These are phyloP conservation scores for Senecio squalidus DNA, from an alignment of 140 eudicot species.

Conservation along the genomic window DNA sequence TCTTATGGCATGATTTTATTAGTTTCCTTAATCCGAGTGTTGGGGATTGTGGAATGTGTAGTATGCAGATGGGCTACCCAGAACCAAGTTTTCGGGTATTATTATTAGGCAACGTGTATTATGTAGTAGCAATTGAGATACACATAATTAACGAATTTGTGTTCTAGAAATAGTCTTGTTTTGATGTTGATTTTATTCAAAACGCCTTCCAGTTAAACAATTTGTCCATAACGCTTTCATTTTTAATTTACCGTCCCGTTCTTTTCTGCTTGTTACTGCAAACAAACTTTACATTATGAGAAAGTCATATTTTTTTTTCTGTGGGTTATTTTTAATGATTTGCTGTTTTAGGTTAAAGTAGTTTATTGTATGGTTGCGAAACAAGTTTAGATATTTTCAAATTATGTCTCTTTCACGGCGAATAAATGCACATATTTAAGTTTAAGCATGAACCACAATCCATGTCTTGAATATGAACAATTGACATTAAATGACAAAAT, in stretches of 20 bases:
- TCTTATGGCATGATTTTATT: background rate
- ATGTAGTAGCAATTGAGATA: constrained; percentile 7
- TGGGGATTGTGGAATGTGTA: constrained; percentile 21
- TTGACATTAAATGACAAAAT: constrained; percentile 18
- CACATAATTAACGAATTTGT: constrained; percentile 8
- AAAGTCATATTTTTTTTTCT: background rate
- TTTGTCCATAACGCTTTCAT: constrained; percentile 23
- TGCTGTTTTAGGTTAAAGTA: background rate
- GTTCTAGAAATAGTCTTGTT: constrained; percentile 8
- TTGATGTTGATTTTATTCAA: constrained; percentile 3
- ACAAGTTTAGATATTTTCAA: constrained; percentile 20
- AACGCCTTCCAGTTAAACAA: background rate
- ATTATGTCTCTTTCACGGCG: constrained; percentile 14
- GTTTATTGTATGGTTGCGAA: constrained; percentile 5
- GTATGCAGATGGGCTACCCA: constrained; percentile 4
- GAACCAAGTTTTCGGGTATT: constrained; percentile 9
- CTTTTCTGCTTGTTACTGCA: background rate
- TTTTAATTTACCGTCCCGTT: background rate
- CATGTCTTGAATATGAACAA: constrained; percentile 19
- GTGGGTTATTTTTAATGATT: background rate
- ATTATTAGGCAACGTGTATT: constrained; percentile 3
- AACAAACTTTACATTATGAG: background rate
- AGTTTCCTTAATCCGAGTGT: constrained; percentile 5
- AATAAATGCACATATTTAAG: constrained; percentile 19
- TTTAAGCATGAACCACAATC: constrained; percentile 27